Evolutionary conservation across 2,329 filamentous ascomycete genomes (phyloP).

Genomic region (Cladophialophora carrionii): DNA sequence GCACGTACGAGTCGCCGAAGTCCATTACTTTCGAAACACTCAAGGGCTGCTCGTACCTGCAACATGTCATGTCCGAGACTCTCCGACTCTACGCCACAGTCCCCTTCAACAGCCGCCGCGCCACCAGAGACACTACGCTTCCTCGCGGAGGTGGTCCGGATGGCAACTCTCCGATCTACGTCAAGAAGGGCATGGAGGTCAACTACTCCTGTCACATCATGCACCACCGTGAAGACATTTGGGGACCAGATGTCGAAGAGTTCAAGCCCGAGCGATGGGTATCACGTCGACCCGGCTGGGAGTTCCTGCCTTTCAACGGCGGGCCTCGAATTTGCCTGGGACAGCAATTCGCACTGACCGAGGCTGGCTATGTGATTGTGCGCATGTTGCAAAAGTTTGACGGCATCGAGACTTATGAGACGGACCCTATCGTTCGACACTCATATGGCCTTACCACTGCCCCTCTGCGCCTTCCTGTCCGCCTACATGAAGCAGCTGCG

Average conservation of each 20-base stretch:
- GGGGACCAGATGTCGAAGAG: constrained; percentile 38
- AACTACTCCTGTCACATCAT: constrained; percentile 52
- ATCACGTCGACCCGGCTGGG: constrained; percentile 71
- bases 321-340: constrained; percentile 39
- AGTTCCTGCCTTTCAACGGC: constrained; percentile 45
- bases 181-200: constrained; percentile 52
- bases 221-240: constrained; percentile 50
- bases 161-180: constrained; percentile 41
- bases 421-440: constrained; percentile 27
- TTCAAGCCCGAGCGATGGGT: constrained; percentile 72
- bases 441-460: constrained; percentile 35
- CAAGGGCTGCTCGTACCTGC: constrained; percentile 47
- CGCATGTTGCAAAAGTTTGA: constrained; percentile 74
- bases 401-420: constrained; percentile 53
- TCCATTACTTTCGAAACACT: constrained; percentile 51
- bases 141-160: constrained; percentile 64
- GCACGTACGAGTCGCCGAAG: constrained; percentile 45
- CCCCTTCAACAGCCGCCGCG: constrained; percentile 51
- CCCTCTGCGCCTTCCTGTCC: constrained; percentile 31
- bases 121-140: constrained; percentile 49
- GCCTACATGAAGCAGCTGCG: constrained; percentile 28
- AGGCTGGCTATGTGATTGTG: constrained; percentile 68
- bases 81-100: constrained; percentile 54
- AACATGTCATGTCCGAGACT: constrained; percentile 40
- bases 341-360: constrained; percentile 77